phyloP scores from a whole-genome alignment of 352 stramenopile species.

The Phytophthora nicotianae region DNA sequence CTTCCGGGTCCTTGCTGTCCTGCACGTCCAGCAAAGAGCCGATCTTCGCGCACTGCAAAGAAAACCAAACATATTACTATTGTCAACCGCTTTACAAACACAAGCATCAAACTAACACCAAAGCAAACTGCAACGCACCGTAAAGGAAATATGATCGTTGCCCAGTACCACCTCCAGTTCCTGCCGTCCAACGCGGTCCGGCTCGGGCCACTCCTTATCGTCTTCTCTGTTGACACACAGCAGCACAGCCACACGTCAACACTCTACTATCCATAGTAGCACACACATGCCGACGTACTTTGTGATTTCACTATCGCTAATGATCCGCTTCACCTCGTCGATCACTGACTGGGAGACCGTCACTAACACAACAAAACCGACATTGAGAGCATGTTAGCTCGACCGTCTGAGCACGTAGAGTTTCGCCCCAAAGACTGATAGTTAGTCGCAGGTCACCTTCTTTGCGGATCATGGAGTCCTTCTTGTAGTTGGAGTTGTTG shows the following conservation, averaged over 20 bases:
- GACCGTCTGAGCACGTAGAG: not conserved
- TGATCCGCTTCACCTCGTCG: conserved; percentile 94
- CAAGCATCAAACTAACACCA: not conserved
- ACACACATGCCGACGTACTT: conserved; percentile 48
- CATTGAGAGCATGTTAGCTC: conserved; percentile 2
- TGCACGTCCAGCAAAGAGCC: conserved; percentile 94
- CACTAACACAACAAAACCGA: conserved; percentile 47
- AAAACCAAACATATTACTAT: conserved; percentile 1
- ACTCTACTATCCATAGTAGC: not conserved
- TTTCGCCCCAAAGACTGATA: not conserved
- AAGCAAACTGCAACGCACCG: conserved; percentile 44
- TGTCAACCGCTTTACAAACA: not conserved
- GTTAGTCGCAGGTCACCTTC: conserved; percentile 63
- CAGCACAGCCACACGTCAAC: conserved; percentile 12
- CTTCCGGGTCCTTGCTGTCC: conserved; percentile 95
- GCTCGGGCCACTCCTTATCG: conserved; percentile 96
- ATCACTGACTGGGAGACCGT: conserved; percentile 92
- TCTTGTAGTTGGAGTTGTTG: conserved; percentile 99
- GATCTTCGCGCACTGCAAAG: conserved; percentile 94
- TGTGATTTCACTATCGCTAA: conserved; percentile 92
- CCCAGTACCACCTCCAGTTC: conserved; percentile 96
- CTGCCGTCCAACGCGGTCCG: conserved; percentile 92
- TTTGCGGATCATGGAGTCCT: conserved; percentile 97
- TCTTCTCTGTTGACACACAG: conserved; percentile 72
- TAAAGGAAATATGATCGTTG: conserved; percentile 98